These are phyloP conservation scores for Meyerozyma guilliermondii DNA, from an alignment of 1,139 yeast genomes.

Conservation along the genomic window DNA sequence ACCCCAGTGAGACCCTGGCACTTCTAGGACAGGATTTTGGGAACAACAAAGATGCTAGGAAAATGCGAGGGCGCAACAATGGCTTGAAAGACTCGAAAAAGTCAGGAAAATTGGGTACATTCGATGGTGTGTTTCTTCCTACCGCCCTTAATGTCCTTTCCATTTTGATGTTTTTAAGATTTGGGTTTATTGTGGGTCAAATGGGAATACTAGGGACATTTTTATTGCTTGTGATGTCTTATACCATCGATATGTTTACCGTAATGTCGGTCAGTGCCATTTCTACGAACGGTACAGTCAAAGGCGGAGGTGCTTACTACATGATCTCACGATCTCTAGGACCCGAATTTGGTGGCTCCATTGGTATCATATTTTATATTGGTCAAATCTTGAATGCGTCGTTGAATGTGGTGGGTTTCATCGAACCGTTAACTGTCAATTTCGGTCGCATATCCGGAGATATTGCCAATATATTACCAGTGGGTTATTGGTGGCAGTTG, in stretches of 20 bases:
- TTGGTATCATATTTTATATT: constrained; percentile 69
- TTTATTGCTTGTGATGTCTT: constrained; percentile 53
- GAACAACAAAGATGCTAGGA: neutral
- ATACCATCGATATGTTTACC: constrained; percentile 61
- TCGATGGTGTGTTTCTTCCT: constrained; percentile 75
- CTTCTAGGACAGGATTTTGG: neutral
- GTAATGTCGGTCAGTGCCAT: constrained; percentile 74
- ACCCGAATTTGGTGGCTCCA: constrained; percentile 82
- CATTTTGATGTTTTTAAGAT: constrained; percentile 73
- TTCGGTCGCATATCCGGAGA: constrained; percentile 59
- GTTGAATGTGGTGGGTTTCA: constrained; percentile 74
- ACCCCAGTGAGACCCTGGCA: neutral
- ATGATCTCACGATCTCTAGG: constrained; percentile 79
- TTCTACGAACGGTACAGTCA: constrained; percentile 77
- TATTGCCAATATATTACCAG: constrained; percentile 42
- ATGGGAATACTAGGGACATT: constrained; percentile 68
- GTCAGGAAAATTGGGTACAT: constrained; percentile 55
- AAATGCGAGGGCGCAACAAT: neutral
- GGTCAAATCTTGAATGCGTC: constrained; percentile 76
- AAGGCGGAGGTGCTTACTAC: constrained; percentile 82
- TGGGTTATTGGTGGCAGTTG: constrained; percentile 55
- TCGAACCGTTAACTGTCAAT: constrained; percentile 67
- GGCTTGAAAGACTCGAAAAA: constrained; percentile 2
- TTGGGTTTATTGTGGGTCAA: constrained; percentile 76
- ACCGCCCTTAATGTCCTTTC: constrained; percentile 74